Percentiles rank a stretch among this genome's conserved stretches.
These are phyloP conservation scores for Aureobasidium musti DNA, from an alignment of 2,329 filamentous ascomycete species.

Conservation along the genomic window DNA sequence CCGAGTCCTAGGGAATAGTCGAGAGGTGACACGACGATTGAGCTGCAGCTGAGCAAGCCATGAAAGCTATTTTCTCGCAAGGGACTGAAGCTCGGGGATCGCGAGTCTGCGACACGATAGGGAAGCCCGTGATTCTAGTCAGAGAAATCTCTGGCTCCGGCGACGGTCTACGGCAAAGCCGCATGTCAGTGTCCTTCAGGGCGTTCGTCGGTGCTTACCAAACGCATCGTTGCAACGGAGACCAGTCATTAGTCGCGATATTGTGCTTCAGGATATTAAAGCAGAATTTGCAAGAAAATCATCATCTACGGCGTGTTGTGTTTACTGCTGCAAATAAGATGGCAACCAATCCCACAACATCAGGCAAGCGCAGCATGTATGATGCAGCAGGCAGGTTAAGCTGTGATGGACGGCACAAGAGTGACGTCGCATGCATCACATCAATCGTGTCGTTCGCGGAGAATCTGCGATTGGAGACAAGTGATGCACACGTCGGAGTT, in stretches of 20 bases:
- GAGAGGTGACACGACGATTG: slow-evolving; percentile 25
- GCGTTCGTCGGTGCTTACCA: slow-evolving; percentile 26
- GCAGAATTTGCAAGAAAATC: slow-evolving; percentile 23
- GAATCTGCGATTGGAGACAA: slow-evolving; percentile 27
- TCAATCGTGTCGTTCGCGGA: slow-evolving; percentile 23
- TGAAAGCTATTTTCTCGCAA: slow-evolving; percentile 9
- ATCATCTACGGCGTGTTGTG: slow-evolving; percentile 11
- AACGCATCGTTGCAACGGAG: slow-evolving; percentile 28
- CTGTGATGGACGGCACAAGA: slow-evolving; percentile 17
- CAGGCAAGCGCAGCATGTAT: slow-evolving; percentile 2
- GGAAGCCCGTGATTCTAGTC: slow-evolving; percentile 19
- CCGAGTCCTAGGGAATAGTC: slow-evolving; percentile 12
- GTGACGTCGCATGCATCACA: slow-evolving; percentile 26
- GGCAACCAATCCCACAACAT: not conserved
- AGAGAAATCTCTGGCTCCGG: slow-evolving; percentile 18
- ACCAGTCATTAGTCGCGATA: slow-evolving; percentile 11
- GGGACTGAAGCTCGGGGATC: slow-evolving; percentile 21
- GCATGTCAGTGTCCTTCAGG: slow-evolving; percentile 21
- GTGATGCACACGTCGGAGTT: slow-evolving; percentile 27
- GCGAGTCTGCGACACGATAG: slow-evolving; percentile 1
- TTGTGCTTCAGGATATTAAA: slow-evolving; percentile 26
- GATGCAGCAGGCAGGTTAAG: slow-evolving; percentile 22
- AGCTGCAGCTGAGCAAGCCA: slow-evolving; percentile 16
- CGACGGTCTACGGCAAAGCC: slow-evolving; percentile 23
- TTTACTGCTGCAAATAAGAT: slow-evolving; percentile 13